phyloP scores from a whole-genome alignment of 83 land plant species.

The Thuja plicata region DNA sequence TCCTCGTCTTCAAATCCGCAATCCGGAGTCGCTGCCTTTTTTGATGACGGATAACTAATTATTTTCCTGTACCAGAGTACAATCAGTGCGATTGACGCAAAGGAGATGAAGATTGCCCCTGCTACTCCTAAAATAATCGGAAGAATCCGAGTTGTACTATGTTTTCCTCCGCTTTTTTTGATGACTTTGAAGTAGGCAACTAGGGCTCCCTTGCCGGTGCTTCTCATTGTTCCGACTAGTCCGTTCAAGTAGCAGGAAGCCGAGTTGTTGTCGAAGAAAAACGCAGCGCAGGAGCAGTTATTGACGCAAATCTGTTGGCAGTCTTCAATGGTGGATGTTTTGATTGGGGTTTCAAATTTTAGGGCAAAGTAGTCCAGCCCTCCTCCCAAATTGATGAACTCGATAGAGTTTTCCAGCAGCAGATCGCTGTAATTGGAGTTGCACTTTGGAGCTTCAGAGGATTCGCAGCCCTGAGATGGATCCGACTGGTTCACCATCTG shows the following conservation, averaged over 20 bases:
- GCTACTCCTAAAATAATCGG: background rate
- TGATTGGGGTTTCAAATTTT: constrained; percentile 16
- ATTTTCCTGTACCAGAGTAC: constrained; percentile 8
- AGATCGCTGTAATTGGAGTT: background rate
- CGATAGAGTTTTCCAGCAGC: background rate
- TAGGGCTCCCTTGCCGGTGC: background rate
- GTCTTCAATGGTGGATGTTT: constrained; percentile 3
- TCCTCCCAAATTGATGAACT: constrained; percentile 25
- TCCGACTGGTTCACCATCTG: background rate
- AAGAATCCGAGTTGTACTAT: background rate
- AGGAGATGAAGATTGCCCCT: background rate
- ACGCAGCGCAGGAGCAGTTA: constrained; percentile 55
- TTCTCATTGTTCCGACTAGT: constrained; percentile 29
- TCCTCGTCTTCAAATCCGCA: constrained; percentile 16
- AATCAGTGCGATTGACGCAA: background rate
- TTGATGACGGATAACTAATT: background rate
- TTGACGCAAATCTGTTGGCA: constrained; percentile 40
- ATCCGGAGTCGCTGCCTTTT: background rate
- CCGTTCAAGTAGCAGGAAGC: constrained; percentile 32
- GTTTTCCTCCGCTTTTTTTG: background rate
- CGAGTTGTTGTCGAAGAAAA: constrained; percentile 35
- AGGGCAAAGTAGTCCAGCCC: constrained; percentile 33
- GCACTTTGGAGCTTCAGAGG: constrained; percentile 15
- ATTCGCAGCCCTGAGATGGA: background rate
- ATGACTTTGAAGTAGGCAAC: constrained; percentile 24